These are phyloP conservation scores for Calocera cornea DNA, from an alignment of 768 basidiomycete species.

Conservation along the genomic window DNA sequence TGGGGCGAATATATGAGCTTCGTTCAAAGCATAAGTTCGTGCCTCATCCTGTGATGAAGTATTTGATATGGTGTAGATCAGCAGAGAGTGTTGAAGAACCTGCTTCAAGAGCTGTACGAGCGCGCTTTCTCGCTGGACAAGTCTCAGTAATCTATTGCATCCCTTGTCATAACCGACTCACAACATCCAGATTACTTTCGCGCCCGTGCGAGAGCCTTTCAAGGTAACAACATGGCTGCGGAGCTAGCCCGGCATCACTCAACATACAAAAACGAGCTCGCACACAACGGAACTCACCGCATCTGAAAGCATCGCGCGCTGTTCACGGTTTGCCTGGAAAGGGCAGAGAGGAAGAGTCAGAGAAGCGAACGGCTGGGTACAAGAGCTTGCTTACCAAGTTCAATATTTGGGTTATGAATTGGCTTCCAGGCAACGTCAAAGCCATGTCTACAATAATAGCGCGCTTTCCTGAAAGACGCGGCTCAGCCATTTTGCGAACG, in stretches of 20 bases:
- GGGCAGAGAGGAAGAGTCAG: conserved; percentile 9
- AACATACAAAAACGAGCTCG: neutral
- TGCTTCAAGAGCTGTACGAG: conserved; percentile 3
- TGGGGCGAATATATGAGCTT: neutral
- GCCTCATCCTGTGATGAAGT: conserved; percentile 3
- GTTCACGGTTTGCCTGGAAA: conserved; percentile 67
- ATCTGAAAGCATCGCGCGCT: conserved; percentile 66
- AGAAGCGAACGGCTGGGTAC: neutral
- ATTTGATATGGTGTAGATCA: conserved; percentile 2
- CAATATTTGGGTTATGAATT: conserved; percentile 68
- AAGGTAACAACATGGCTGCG: conserved; percentile 77
- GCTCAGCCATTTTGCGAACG: conserved; percentile 73
- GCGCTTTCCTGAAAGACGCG: conserved; percentile 52
- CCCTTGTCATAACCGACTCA: neutral
- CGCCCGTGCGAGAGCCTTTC: conserved; percentile 83
- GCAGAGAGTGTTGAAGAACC: conserved; percentile 3
- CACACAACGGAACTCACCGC: conserved; percentile 27
- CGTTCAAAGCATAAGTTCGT: conserved; percentile 3
- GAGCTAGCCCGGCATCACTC: conserved; percentile 29
- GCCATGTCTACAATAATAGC: conserved; percentile 81
- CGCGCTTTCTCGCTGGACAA: neutral
- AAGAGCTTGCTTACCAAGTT: conserved; percentile 42
- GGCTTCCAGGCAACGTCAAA: conserved; percentile 70
- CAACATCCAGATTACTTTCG: conserved; percentile 85
- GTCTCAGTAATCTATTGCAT: neutral